Evolutionary conservation across 1,139 yeast species (phyloP).

Genomic region (Suhomyces bribrorum): DNA sequence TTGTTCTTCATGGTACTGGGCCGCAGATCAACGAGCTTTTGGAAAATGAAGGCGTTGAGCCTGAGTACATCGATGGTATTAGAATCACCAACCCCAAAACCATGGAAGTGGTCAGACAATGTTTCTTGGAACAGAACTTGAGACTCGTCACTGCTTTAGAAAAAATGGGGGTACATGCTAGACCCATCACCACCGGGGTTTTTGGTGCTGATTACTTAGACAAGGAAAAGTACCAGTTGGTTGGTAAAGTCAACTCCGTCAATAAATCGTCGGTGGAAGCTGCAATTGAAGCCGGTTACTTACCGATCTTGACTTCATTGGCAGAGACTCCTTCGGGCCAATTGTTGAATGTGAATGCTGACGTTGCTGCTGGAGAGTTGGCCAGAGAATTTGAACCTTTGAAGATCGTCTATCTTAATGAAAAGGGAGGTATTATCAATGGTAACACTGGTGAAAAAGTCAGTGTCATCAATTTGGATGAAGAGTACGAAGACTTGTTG

Average conservation of each 20-base stretch:
- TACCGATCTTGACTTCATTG: conserved; percentile 92
- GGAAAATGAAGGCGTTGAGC: conserved; percentile 94
- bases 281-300: conserved; percentile 91
- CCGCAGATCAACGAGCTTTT: conserved; percentile 95
- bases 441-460: conserved; percentile 91
- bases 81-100: conserved; percentile 94
- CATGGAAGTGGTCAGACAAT: conserved; percentile 92
- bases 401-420: conserved; percentile 92
- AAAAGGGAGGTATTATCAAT: conserved; percentile 95
- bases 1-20: conserved; percentile 96
- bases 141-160: conserved; percentile 94
- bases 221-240: conserved; percentile 86
- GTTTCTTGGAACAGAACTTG: conserved; percentile 93
- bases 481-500: conserved; percentile 88
- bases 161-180: conserved; percentile 93
- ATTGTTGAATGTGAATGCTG: conserved; percentile 95
- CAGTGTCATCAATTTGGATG: conserved; percentile 88
- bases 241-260: conserved; percentile 84
- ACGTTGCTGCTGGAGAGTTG: conserved; percentile 97
- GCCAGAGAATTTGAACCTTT: conserved; percentile 97
- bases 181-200: conserved; percentile 98
- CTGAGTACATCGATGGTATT: conserved; percentile 94
- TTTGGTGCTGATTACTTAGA: conserved; percentile 92
- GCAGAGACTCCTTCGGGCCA: conserved; percentile 98
- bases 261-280: conserved; percentile 93